These are phyloP conservation scores for Leishmania guyanensis DNA, from an alignment of 208 protist species.

Conservation along the genomic window DNA sequence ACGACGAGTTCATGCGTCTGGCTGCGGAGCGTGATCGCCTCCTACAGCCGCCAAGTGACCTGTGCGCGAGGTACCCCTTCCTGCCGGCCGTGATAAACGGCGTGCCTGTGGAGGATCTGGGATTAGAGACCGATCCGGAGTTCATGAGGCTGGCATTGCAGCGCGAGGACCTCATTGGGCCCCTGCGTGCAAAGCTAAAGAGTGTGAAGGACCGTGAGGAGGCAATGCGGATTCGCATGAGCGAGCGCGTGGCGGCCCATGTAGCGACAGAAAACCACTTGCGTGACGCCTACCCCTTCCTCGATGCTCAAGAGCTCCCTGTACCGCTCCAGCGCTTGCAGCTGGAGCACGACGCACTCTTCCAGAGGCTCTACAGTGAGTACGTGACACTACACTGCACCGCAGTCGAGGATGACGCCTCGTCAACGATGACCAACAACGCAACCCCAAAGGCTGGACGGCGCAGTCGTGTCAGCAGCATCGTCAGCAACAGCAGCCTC, in stretches of 20 bases:
- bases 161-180: constrained; percentile 54
- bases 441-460: neutral
- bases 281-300: constrained; percentile 39
- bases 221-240: constrained; percentile 45
- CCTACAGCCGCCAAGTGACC: constrained; percentile 41
- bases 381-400: constrained; percentile 32
- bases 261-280: constrained; percentile 40
- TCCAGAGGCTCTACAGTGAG: constrained; percentile 31
- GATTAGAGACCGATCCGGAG: constrained; percentile 52
- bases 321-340: constrained; percentile 45
- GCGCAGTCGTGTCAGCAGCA: constrained; percentile 23
- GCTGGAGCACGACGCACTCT: constrained; percentile 33
- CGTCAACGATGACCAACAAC: neutral
- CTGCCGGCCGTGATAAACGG: constrained; percentile 49
- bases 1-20: constrained; percentile 45
- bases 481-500: constrained; percentile 7
- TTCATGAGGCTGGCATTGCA: constrained; percentile 65
- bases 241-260: constrained; percentile 37
- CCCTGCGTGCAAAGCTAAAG: constrained; percentile 42
- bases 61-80: constrained; percentile 63
- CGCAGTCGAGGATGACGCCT: constrained; percentile 19
- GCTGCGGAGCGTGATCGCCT: constrained; percentile 36
- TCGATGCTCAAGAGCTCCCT: constrained; percentile 32
- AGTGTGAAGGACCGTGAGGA: constrained; percentile 52
- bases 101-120: constrained; percentile 47